Conservation (phyloP, 2,329 filamentous ascomycete species). For the Cercospora citrullina region DNA sequence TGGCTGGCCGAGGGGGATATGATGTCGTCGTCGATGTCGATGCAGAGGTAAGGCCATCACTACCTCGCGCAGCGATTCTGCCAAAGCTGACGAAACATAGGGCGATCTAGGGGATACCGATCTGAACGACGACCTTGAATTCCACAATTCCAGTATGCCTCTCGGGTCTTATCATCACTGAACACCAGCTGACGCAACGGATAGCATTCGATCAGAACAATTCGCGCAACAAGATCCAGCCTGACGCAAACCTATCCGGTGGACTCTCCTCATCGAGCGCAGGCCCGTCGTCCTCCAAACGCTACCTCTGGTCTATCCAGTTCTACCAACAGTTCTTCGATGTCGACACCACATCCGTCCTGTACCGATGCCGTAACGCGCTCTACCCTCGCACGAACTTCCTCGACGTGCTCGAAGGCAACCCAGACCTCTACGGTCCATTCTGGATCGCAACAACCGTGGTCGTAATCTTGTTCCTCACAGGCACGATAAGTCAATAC, state of each 20-base stretch:
- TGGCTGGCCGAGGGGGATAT: constrained; percentile 70
- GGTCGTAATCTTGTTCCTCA: constrained; percentile 90
- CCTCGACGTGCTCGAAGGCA: constrained; percentile 93
- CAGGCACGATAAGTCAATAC: constrained; percentile 92
- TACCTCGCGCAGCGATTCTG: neutral
- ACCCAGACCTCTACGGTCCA: constrained; percentile 93
- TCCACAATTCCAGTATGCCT: constrained; percentile 79
- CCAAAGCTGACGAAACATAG: constrained; percentile 50
- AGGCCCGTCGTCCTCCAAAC: constrained; percentile 57
- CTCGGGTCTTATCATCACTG: too few species aligned
- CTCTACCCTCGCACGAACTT: constrained; percentile 91
- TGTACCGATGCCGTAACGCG: constrained; percentile 83
- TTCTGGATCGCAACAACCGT: constrained; percentile 99
- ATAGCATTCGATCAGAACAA: constrained; percentile 40
- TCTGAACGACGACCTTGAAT: constrained; percentile 97
- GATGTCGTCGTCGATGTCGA: constrained; percentile 98
- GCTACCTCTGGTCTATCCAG: constrained; percentile 84
- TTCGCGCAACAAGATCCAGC: constrained; percentile 50
- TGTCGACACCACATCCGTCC: constrained; percentile 87
- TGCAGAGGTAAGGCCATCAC: constrained; percentile 68
- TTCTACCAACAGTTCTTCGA: constrained; percentile 99
- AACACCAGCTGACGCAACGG: constrained; percentile 8
- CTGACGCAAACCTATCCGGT: constrained; percentile 37
- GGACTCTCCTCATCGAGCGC: constrained; percentile 34
- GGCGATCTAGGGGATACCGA: constrained; percentile 97